Conservation (phyloP, 2,329 filamentous ascomycete species). For the Fusarium succisae region DNA sequence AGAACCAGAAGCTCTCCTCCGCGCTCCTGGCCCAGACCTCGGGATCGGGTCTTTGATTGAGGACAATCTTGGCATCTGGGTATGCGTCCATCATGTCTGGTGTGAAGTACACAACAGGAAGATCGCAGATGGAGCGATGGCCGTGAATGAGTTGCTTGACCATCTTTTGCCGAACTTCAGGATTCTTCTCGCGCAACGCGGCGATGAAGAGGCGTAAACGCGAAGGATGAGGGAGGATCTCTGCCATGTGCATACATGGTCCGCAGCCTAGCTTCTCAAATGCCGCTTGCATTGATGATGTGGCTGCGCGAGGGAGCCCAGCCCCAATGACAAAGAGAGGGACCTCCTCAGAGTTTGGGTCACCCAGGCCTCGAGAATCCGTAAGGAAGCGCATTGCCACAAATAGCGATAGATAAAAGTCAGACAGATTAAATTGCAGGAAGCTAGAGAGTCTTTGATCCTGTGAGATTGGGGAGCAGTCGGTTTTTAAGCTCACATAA, state of each 20-base stretch:
- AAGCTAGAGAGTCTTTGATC: background rate
- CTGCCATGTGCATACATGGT: slow-evolving; percentile 49
- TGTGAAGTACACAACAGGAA: slow-evolving; percentile 46
- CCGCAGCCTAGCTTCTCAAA: slow-evolving; percentile 44
- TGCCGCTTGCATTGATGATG: slow-evolving; percentile 48
- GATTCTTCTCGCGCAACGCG: slow-evolving; percentile 43
- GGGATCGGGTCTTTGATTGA: slow-evolving; percentile 45
- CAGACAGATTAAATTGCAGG: accelerated
- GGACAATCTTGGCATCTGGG: slow-evolving; percentile 45
- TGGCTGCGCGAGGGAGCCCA: slow-evolving; percentile 49
- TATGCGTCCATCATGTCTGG: slow-evolving; percentile 53
- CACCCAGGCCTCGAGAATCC: slow-evolving; percentile 10
- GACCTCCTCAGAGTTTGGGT: background rate
- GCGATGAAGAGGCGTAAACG: slow-evolving; percentile 39
- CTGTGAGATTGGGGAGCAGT: background rate
- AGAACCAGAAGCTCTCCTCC: slow-evolving; percentile 41
- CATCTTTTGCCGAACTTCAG: slow-evolving; percentile 41
- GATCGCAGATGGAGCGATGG: slow-evolving; percentile 43
- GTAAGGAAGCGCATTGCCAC: slow-evolving; percentile 29
- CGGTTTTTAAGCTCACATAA: background rate
- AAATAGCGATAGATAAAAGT: accelerated
- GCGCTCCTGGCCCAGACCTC: slow-evolving; percentile 44
- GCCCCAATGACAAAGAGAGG: slow-evolving; percentile 42
- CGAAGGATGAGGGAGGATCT: slow-evolving; percentile 39
- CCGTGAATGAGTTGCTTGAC: slow-evolving; percentile 46